Base-by-base conservation (phyloP, 306 rosid species). In the Pachyrhizus erosus region DNA sequence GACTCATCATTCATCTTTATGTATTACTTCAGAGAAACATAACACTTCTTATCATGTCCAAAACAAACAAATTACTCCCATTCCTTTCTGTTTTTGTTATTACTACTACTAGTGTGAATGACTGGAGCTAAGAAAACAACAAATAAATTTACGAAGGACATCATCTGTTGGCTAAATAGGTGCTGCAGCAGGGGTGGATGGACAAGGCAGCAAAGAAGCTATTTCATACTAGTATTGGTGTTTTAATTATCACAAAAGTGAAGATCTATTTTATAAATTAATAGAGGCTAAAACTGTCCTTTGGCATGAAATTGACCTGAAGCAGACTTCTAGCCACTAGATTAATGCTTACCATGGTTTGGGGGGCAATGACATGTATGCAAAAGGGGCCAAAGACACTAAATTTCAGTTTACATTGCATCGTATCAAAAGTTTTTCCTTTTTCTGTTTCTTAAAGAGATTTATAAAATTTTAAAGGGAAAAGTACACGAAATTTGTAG, bases 41-140 rank as follows among this genome's bases (percentile, higher is more conserved):
- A 21, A 76, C 82, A 76, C 71, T 69, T 21, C 65, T 33, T 7
- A 45, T 82, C 68, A 31, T 31, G 13, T 55, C n/a, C 58, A 29
- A 43, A 74, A 37, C 66, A 45, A 65, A 73, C 55, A 8, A 24
- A 11, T 45, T 57, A 11, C 18, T 52, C 75, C 43, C 29, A 58
- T 10, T 57, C 1, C 43, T 27, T 27, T 23, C 15, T 27, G 31
- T 15, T 34, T 15, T 17, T 81, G 39, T 75, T 9, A 27, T 27
- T 27, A 27, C 31, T 27, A 3, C 31, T 3, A 27, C 31, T 3
- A 27, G 31, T 27, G 3, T 27, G 66, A 55, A 33, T 48, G 70
- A 27, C 21, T 21, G 45, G 46, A 23, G 14, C 23, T 7, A 39
- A 61, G 48, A 55, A 37, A 77, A 83, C 15, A 17, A 5, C 39